A percentile compares a stretch with the other conserved stretches of the same genome.
These are phyloP conservation scores for Aphanomyces invadans DNA, from an alignment of 352 stramenopile species.

Conservation along the genomic window DNA sequence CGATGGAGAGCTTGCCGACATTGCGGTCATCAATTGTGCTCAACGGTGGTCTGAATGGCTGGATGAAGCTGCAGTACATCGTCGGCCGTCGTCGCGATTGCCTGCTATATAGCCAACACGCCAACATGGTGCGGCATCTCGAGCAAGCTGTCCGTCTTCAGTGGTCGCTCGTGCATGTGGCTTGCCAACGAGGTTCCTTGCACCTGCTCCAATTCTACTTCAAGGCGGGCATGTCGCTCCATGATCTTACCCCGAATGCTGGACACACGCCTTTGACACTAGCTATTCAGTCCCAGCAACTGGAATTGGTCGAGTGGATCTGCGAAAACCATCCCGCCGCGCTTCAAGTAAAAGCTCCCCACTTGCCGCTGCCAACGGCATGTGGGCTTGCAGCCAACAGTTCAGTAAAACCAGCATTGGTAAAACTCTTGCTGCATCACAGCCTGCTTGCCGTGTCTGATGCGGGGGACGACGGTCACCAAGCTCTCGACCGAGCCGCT, in stretches of 20 bases:
- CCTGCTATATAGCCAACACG: background rate
- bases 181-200: constrained; percentile 6
- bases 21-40: background rate
- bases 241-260: constrained; percentile 7
- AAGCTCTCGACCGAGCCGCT: constrained; percentile 12
- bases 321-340: background rate
- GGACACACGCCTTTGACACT: constrained; percentile 21
- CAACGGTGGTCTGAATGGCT: background rate
- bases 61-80: constrained; percentile 15
- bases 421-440: background rate
- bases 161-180: constrained; percentile 4
- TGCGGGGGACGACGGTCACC: background rate
- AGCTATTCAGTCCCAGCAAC: constrained; percentile 7
- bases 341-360: background rate
- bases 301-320: constrained; percentile 10
- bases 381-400: background rate
- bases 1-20: background rate
- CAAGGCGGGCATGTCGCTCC: background rate
- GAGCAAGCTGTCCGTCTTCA: background rate
- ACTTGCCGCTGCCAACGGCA: constrained; percentile 2
- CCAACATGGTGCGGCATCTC: constrained; percentile 19
- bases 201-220: constrained; percentile 6
- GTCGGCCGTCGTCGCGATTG: background rate
- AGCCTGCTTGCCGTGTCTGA: background rate
- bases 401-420: background rate